Base-by-base conservation (phyloP, 2,329 filamentous ascomycete genomes). In the Annulohypoxylon truncatum region DNA sequence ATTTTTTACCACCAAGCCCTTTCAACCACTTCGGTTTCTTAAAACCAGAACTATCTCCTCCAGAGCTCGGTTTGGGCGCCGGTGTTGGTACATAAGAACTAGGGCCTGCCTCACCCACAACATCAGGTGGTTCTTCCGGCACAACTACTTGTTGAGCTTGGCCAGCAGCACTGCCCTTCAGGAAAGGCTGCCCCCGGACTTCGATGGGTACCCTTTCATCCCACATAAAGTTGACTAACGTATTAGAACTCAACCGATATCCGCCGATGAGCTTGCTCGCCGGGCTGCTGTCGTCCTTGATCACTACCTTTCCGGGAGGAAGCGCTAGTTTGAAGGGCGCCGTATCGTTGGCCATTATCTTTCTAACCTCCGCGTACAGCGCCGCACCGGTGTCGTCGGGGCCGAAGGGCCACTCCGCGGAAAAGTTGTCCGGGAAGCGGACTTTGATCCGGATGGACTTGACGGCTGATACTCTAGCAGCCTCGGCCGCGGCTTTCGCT, bases 351-450 rank as follows among this genome's bases (percentile, higher is more conserved):
- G 88, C 86, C 77, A 99, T 90, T 66, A 95, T 88, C 44, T 83
- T 83, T 55, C 89, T 84, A 15, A 97, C 92, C 69, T 91, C 93
- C 12, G 83, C 82, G 79, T 98, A 93, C 1, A 99, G 82, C 53
- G 87, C 85, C 2, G 85, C 83, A 1, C 90, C 91, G 0, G 92
- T 93, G 56, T 94, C 90, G 1, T 82, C 77, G 18, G 88, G 87
- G 1, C 84, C 85, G 70, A 96, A 89, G n/a, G 84, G 85, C 80
- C 90, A 90, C 54, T 93, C 88, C 29, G 94, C 88, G 56, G 90
- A 89, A 61, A 89, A 92, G 72, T 94, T 92, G 76, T 98, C 94
- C 0, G 95, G 95, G 72, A 97, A 94, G 24, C 94, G 91, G 51
- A 97, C 87, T 69, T 92, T 93, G 68, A 98, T 84, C 26, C 88